Evolutionary conservation across 2,329 filamentous ascomycete species (phyloP), one percentile per base, ranked within the genome.

Genomic region (Blumeria hordei): DNA sequence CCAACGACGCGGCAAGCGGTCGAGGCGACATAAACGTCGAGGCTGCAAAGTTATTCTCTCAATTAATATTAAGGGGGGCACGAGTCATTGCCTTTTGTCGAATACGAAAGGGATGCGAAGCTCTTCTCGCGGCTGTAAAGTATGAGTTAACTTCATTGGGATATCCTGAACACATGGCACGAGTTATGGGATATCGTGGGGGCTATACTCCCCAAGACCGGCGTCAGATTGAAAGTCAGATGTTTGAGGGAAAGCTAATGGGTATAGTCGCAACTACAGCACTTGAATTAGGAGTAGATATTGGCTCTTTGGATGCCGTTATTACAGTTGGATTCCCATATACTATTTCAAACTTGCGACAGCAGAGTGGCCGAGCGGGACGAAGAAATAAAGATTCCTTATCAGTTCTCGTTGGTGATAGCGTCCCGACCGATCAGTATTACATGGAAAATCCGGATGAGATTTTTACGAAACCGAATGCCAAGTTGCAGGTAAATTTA

Each of bases 391-490:
- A 86, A 64, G 92, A 98, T 66, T 94, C 88, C 0, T 72, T 98
- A 2, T 93, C 88, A 0, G 79, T 98, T 2, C 71, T 98, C 0
- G 78, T 98, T 0, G 92, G 88, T 2, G 88, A 95, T 64, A 80
- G 80, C 59, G 94, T 92, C 60, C 81, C 88, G 2, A 87, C 86
- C 0, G 92, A 98, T 65, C 92, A 98, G 65, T 81, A 93, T 65
- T 98, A 93, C 67, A 98, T 98, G 92, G 80, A 85, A 58, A 94
- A 96, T 59, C 92, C 92, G 0, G 83, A 92, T 58, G 87, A 94
- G 66, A 82, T 98, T 28, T 90, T 96, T 67, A 92, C 85, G 0
- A 86, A 86, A 62, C 88, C 88, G 0, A 94, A 95, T 60, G 85
- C 81, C 60, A 84, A 87, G 65, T 71, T 96, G 2, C 88, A 92